Evolutionary conservation across 2,329 filamentous ascomycete genomes (phyloP), one percentile per base, ranked within the genome.

Genomic region (Phoma sp.): DNA sequence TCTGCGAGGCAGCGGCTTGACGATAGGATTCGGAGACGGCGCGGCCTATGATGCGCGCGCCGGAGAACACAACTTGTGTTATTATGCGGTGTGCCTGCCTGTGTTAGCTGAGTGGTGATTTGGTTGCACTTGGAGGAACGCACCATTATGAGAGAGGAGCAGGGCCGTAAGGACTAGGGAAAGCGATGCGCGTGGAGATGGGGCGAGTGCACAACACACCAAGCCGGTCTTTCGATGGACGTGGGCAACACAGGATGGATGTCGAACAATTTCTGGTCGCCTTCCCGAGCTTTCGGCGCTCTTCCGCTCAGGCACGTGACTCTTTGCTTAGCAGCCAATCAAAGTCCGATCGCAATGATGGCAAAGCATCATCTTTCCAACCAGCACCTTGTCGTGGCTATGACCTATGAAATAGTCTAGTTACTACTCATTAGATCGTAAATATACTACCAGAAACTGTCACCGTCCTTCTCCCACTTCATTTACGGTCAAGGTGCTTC

Each of bases 11-110:
- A 55, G 92, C 87, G 43, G 95, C 95, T 82, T 99, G 95, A 76
- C 91, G 92, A 81, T 96, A 99, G 64, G 95, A 95, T 80, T 97
- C 95, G 70, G 88, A 82, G 75, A 98, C 95, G 69, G 95, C 93
- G 67, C 93, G 91, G 63, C 93, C 92, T 76, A 99, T 86, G 67
- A 98, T 95, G 69, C 95, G 91, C 60, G 88, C 85, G 81, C 94
- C 94, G 71, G 92, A 92, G 65, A 98, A 77, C 78, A 97, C 87
- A 79, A 96, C 92, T 80, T 96, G 91, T 60, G 91, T 91, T 81
- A 99, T 88, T 78, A 97, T 90, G 72, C 92, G 91, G 82, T 98
- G 92, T 76, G 94, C 94, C 94, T 96, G 67, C 32, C 40, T 29
- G 19, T 47, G 64, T 76, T 67, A 73, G 65, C 58, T 22, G 51